Evolutionary conservation across 305 asterid genomes (phyloP).

Genomic region (Fraxinus albicans): DNA sequence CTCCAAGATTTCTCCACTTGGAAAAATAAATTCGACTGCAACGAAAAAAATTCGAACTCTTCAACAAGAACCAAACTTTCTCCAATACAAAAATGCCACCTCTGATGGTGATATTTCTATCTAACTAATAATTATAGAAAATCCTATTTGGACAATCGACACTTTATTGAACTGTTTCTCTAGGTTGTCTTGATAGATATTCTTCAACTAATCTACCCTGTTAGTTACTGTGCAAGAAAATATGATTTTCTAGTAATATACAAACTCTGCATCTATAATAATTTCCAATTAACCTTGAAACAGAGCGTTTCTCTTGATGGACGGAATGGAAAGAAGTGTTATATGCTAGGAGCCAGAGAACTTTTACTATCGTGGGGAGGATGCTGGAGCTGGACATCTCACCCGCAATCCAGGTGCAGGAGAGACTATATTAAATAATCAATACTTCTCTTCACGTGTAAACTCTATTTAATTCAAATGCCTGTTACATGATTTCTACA

Average conservation of each 20-base stretch:
- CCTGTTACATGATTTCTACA: neutral
- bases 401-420: constrained; percentile 29
- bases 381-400: constrained; percentile 28
- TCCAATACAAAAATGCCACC: neutral
- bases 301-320: constrained; percentile 28
- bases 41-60: no score
- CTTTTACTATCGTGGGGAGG: constrained; percentile 31
- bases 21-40: no score
- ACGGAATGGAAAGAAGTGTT: constrained; percentile 34
- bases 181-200: neutral
- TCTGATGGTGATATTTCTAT: neutral
- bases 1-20: no score
- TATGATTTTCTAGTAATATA: neutral
- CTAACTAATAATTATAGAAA: neutral
- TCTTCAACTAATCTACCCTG: neutral
- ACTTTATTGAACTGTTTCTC: neutral
- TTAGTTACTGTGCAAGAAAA: neutral
- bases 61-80: no score
- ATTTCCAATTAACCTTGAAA: neutral
- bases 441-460: neutral
- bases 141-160: neutral
- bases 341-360: constrained; percentile 29
- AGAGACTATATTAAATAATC: neutral
- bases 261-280: neutral
- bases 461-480: neutral